These are phyloP conservation scores for Cinnamomum micranthum DNA, from an alignment of 164 flowering plant species.

Conservation along the genomic window DNA sequence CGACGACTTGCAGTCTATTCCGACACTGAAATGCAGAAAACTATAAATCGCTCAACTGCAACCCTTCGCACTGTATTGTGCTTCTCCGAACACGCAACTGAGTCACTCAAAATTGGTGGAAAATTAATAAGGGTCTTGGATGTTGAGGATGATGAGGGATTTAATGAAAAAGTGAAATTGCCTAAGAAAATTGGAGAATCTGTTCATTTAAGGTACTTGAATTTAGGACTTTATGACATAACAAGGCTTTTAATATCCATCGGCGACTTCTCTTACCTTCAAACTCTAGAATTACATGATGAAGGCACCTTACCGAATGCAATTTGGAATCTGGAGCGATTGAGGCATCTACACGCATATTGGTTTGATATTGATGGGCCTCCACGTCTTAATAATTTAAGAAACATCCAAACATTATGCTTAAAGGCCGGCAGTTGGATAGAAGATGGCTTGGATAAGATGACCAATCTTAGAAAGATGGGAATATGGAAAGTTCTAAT, in stretches of 20 bases:
- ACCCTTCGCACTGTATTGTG: neutral
- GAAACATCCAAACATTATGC: neutral
- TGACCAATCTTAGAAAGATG: neutral
- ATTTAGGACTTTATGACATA: neutral
- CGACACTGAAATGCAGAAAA: too few relatives aligned
- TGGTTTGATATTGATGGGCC: neutral
- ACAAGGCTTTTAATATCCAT: neutral
- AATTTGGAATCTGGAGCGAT: neutral
- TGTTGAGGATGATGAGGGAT: neutral
- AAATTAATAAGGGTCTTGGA: neutral
- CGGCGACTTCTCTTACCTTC: neutral
- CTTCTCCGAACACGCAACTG: too few relatives aligned
- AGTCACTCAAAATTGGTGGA: neutral
- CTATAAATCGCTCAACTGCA: neutral
- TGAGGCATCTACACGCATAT: neutral
- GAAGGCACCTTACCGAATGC: neutral
- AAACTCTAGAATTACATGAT: neutral
- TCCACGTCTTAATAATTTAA: neutral
- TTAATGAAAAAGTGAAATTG: too few relatives aligned
- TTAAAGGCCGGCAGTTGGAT: neutral
- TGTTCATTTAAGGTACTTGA: neutral
- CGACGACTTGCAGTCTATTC: neutral
- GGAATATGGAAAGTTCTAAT: too few relatives aligned
- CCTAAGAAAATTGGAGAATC: neutral
- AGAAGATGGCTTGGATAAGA: neutral